Base-by-base conservation (phyloP, 129 eudicot genomes). In the Logfia minima region DNA sequence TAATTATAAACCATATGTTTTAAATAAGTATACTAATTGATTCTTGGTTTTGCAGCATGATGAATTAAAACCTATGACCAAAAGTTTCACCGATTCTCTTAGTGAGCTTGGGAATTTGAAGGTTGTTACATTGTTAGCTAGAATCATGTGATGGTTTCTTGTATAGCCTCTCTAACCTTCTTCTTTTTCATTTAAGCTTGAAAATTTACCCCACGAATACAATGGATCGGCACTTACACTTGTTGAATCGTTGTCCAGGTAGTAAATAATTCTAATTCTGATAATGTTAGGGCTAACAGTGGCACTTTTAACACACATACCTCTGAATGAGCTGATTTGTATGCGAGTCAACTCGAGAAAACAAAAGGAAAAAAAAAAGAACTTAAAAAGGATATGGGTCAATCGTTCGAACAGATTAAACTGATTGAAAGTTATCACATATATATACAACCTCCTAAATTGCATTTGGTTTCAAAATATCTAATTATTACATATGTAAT, bases 221-320 rank as follows among this genome's bases (percentile, higher is more conserved):
- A 89, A 82, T 79, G 96, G 99, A 77, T 87, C 97, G 5, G 97
- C 99, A 28, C 97, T 94, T 74, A 83, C 97, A 16, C 99, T 94
- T 61, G 83, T 94, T 48, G 99, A 94, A 84, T 94, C 97, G 43
- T 84, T 91, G 64, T 91, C 99, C 79, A 94, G 99, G 99, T 94
- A 85, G 45, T 68, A 61, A 68, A 43, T 66, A 3, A 14, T 63
- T 63, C 34, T 55, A 28, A 17, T 68, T 14, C 52, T 18, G 26
- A 68, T 35, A 37, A 37, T n/a, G 26, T 18, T 58, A 58, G 63
- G 63, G 13, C 17, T 26, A 62, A 8, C 1, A 13, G 67, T 62
- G 32, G 37, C 19, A 62, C 18, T 28, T 62, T 2, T 24, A 24
- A 61, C 66, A 18, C 34, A n/a, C 24, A 0, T 58, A 58, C 63